Base-by-base conservation (phyloP, 2,329 filamentous ascomycete species). In the Pseudocercospora eumusae region DNA sequence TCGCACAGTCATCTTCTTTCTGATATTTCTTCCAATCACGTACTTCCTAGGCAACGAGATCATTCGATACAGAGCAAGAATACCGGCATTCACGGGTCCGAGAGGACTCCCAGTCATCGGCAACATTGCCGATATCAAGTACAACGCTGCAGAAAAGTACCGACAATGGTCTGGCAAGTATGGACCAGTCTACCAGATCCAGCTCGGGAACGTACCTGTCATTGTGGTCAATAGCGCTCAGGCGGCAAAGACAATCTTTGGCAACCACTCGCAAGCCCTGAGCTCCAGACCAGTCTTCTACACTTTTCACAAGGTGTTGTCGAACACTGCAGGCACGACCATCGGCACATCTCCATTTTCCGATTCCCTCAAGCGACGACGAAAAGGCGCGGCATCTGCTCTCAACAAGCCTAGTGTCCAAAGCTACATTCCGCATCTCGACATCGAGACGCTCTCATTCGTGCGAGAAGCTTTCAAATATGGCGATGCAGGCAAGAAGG, bases 271-370 rank as follows among this genome's bases (percentile, higher is more conserved):
- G 53, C 75, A 78, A 61, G 76, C 77, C 2, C 65, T 80, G 57
- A 77, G 75, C 59, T 77, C 75, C 5, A 69, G 77, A 18, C 78
- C 78, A 0, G 76, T 79, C 5, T 78, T 80, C 59, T 79, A 78
- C 70, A 80, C 78, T 1, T 80, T 80, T 62, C 78, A 80, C 57
- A 79, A 79, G 65, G 82, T 88, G 2, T 78, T 88, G 1, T 87
- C 84, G 2, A 85, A 87, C 47, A 88, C 86, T 0, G 83, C 86
- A 0, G 86, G 86, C 5, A 88, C 86, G 0, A 89, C 87, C 0
- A 88, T 89, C 60, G 87, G 87, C 0, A 89, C 87, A 0, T 86
- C 84, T 0, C 87, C 87, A 0, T 89, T 87, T 70, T 86, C 82
- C 58, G 86, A 89, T 3, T 86, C 83, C 0, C 74, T 88, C 27